A percentile compares a stretch with the other conserved stretches of the same genome.
phyloP scores from a whole-genome alignment of 805 yeast species.

The Yamadazyma akitaensis region DNA sequence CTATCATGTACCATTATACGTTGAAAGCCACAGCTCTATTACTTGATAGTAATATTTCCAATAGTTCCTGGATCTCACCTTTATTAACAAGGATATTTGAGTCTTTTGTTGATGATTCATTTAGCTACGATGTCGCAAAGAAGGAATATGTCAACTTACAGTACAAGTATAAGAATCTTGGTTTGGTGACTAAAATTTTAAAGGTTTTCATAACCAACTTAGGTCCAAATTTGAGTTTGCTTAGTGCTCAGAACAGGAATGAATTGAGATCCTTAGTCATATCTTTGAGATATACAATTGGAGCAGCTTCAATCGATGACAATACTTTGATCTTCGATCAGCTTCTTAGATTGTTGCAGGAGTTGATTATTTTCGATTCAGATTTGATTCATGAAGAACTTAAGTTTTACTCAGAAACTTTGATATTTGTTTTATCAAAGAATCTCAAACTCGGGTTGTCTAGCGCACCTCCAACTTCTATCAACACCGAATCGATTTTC shows the following conservation, averaged over 20 bases:
- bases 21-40: slow-evolving; percentile 57
- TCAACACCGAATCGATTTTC: slow-evolving; percentile 40
- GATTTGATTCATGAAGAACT: slow-evolving; percentile 32
- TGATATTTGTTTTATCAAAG: slow-evolving; percentile 28
- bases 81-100: slow-evolving; percentile 30
- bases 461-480: slow-evolving; percentile 33
- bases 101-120: slow-evolving; percentile 32
- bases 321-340: slow-evolving; percentile 20
- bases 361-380: slow-evolving; percentile 38
- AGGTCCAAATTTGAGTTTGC: slow-evolving; percentile 36
- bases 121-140: slow-evolving; percentile 35
- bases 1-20: slow-evolving; percentile 74
- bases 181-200: slow-evolving; percentile 21
- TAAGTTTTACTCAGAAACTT: slow-evolving; percentile 24
- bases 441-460: slow-evolving; percentile 37
- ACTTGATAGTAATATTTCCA: slow-evolving; percentile 48
- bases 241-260: slow-evolving; percentile 15
- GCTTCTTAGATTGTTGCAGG: slow-evolving; percentile 30
- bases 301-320: slow-evolving; percentile 26
- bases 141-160: slow-evolving; percentile 33
- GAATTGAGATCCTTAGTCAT: slow-evolving; percentile 27
- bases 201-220: slow-evolving; percentile 31
- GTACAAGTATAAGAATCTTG: slow-evolving; percentile 29
- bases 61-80: slow-evolving; percentile 36
- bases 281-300: slow-evolving; percentile 30